Evolutionary conservation across 2,329 filamentous ascomycete genomes (phyloP).

Genomic region (Hymenoscyphus fraxineus): DNA sequence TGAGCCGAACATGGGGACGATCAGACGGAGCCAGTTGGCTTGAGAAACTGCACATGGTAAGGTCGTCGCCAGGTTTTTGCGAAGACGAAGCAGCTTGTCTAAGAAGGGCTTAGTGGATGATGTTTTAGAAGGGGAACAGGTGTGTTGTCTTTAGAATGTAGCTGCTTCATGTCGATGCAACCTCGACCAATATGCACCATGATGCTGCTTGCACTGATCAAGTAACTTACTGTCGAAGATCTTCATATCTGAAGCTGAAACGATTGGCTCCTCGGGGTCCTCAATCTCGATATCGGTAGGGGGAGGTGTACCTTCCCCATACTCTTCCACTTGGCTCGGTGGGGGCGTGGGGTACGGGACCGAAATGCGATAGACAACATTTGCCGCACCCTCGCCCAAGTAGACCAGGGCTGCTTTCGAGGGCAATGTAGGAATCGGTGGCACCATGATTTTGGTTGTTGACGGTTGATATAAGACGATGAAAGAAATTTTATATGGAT

Average conservation of each 20-base stretch:
- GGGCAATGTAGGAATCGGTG: slow-evolving; percentile 6
- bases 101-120: slow-evolving; percentile 20
- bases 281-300: slow-evolving; percentile 25
- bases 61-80: slow-evolving; percentile 52
- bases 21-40: slow-evolving; percentile 47
- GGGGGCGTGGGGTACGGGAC: slow-evolving; percentile 28
- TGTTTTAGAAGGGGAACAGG: not conserved
- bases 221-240: slow-evolving; percentile 15
- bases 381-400: slow-evolving; percentile 69
- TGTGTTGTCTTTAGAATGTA: not conserved
- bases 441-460: slow-evolving; percentile 4
- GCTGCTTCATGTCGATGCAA: not conserved
- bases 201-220: not conserved
- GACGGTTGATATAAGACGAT: not conserved
- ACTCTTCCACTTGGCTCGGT: slow-evolving; percentile 37
- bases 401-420: slow-evolving; percentile 34
- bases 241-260: not conserved
- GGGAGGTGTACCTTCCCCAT: slow-evolving; percentile 27
- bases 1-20: slow-evolving; percentile 52
- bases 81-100: slow-evolving; percentile 56
- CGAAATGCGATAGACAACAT: slow-evolving; percentile 65
- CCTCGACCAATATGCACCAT: not conserved
- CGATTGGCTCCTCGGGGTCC: not conserved
- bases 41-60: slow-evolving; percentile 40
- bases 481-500: not conserved